phyloP scores from a whole-genome alignment of 306 rosid genomes.

The Lupinus albus region DNA sequence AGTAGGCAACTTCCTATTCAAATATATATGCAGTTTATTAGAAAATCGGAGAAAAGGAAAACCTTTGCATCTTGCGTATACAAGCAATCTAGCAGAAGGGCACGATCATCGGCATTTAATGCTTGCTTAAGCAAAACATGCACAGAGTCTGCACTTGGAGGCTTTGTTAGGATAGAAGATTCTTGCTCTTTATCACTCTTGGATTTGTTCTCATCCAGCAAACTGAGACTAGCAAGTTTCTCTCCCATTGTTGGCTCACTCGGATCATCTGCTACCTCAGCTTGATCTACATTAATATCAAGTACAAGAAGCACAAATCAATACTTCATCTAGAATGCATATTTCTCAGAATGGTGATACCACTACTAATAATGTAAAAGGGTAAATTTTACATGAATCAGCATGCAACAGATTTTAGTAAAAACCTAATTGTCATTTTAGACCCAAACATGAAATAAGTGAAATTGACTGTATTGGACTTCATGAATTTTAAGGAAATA shows the following conservation, averaged over 20 bases:
- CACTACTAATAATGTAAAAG: too few relatives aligned
- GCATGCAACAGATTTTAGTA: background rate
- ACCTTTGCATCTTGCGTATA: conserved; percentile 83
- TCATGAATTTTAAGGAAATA: too few relatives aligned
- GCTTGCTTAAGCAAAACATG: conserved; percentile 83
- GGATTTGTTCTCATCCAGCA: conserved; percentile 47
- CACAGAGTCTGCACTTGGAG: conserved; percentile 82
- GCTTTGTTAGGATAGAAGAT: conserved; percentile 46
- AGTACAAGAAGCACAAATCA: conserved; percentile 19
- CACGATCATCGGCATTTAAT: conserved; percentile 75
- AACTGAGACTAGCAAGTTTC: conserved; percentile 66
- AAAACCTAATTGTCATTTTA: too few relatives aligned
- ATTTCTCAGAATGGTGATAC: background rate
- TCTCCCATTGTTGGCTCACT: conserved; percentile 86
- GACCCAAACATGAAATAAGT: too few relatives aligned
- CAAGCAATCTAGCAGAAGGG: conserved; percentile 72
- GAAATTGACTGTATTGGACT: too few relatives aligned
- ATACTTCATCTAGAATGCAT: conserved; percentile 8
- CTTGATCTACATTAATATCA: conserved; percentile 34
- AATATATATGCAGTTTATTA: background rate
- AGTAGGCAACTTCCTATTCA: background rate
- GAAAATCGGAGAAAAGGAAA: conserved; percentile 2
- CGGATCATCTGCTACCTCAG: conserved; percentile 56
- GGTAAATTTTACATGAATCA: too few relatives aligned
- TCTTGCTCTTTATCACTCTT: conserved; percentile 45